Percentiles rank a stretch among this genome's conserved stretches.
Evolutionary conservation across 139 green algal species (phyloP).

Genomic region (Closterium sp.): DNA sequence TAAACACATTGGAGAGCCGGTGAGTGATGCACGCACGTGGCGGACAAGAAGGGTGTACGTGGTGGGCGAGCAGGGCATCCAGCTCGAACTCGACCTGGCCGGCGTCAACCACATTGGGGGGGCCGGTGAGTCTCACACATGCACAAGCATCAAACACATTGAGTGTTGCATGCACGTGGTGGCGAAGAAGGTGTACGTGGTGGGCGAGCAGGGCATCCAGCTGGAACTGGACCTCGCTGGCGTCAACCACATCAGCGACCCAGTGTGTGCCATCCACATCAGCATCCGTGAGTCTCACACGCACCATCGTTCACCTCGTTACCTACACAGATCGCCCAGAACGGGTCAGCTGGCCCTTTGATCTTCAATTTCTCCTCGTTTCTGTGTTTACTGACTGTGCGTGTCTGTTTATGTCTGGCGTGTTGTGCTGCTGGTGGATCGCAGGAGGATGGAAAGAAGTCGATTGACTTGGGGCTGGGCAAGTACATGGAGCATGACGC

Average conservation of each 20-base stretch:
- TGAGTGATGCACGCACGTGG: too few species aligned
- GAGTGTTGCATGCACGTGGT: too few species aligned
- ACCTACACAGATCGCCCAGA: too few species aligned
- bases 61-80: slow-evolving; percentile 84
- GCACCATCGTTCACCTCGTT: too few species aligned
- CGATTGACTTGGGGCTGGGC: slow-evolving; percentile 79
- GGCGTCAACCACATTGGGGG: slow-evolving; percentile 86
- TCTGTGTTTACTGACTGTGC: neutral
- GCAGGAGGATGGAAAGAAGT: slow-evolving; percentile 76
- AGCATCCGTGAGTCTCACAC: too few species aligned
- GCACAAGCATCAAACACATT: too few species aligned
- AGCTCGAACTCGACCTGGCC: slow-evolving; percentile 93
- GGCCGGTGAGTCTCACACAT: slow-evolving; percentile 61
- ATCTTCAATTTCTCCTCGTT: neutral
- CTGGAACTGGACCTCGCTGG: slow-evolving; percentile 95
- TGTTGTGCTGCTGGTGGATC: slow-evolving; percentile 5
- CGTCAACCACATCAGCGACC: slow-evolving; percentile 86
- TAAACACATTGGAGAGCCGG: too few species aligned
- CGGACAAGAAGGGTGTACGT: slow-evolving; percentile 85
- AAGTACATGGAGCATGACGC: slow-evolving; percentile 85
- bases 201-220: slow-evolving; percentile 85
- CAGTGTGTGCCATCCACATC: too few species aligned
- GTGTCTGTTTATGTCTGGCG: slow-evolving; percentile 5
- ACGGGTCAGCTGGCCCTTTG: too few species aligned
- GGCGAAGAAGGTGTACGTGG: slow-evolving; percentile 85